Base-by-base conservation (phyloP, 2,329 filamentous ascomycete species). In the Epichloe gansuensis region DNA sequence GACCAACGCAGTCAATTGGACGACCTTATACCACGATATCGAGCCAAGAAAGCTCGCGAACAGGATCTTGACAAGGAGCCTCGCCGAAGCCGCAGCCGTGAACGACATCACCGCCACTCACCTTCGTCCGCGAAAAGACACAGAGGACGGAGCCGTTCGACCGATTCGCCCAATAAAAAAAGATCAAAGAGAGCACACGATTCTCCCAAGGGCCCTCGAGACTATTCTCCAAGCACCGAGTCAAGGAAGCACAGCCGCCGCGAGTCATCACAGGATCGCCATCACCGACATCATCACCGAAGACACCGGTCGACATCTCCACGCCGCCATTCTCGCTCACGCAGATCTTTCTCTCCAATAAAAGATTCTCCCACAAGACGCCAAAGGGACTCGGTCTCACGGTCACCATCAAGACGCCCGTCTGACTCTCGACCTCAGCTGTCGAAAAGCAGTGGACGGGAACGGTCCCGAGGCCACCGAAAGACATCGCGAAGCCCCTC, bases 121-220 rank as follows among this genome's bases (percentile, higher is more conserved):
- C 66, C 70, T 34, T 62, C 68, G 25, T 67, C 69, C 5, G 56
- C 66, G 38, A 75, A 75, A 58, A 66, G 72, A 49, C 65, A 67
- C 47, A 67, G 73, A 53, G 74, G 67, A 53, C 67, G 67, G 49
- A 75, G 70, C 47, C 69, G 62, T n/a, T 67, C 73, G 2, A 61
- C 66, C 23, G 65, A 63, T 3, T 60, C 61, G 5, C 65, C 65
- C 35, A 68, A 67, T 48, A 65, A 68, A 28, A 75, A 75, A 59
- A 70, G 62, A 63, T 70, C 66, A 17, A 66, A 64, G 55, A 62
- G 64, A 54, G 60, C 63, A 4, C 60, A 63, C 47, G 69, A 67
- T 47, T 62, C 66, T 23, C 72, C 73, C 58, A 52, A 69, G 64
- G 65, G 66, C 52, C 66, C 64, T 45, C 66, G 67, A 48, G 68